Evolutionary conservation across 2,329 filamentous ascomycete species (phyloP), one percentile per base, ranked within the genome.

Genomic region (Penicillium corylophilum): DNA sequence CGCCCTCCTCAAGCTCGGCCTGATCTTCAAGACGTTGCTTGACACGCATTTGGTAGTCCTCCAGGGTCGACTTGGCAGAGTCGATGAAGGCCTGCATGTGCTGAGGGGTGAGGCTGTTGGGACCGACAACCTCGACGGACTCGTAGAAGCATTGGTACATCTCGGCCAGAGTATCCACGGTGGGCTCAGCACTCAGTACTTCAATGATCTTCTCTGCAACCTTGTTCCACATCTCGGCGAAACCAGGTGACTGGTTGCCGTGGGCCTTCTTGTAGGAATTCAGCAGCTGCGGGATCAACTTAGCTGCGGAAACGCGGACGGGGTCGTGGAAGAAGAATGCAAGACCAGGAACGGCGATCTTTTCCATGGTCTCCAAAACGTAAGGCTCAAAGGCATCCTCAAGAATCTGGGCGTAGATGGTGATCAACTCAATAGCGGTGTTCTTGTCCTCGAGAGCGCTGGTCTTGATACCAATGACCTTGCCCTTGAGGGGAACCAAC

Each of bases 61-160:
- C 87, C 8, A 99, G 82, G 4, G 94, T 89, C 12, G 87, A 91
- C 66, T 87, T 84, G 42, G 92, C 90, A 1, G 88, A 87, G 41
- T 91, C 86, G 63, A 97, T 93, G 72, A 97, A 99, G 40, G 84
- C 84, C 51, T 81, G 79, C 88, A 99, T 92, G 70, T 96, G 88
- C 35, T 86, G 81, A 35, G 81, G 78, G 5, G 81, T 89, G 42
- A 99, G 80, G 68, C 87, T 93, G 63, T 89, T 85, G 73, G 89
- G 90, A 53, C 93, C 93, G 59, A 95, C 84, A 20, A 96, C 92
- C 75, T 97, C 93, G 7, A 99, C 86, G 23, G 90, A 96, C 72
- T 99, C 94, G 72, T 99, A 99, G 79, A 99, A 99, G 78, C 94
- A 99, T 73, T 97, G 93, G 74, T 96, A 99, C 90, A 99, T 96